Evolutionary conservation across 2,329 filamentous ascomycete species (phyloP).

Genomic region (Coniochaeta hoffmannii): DNA sequence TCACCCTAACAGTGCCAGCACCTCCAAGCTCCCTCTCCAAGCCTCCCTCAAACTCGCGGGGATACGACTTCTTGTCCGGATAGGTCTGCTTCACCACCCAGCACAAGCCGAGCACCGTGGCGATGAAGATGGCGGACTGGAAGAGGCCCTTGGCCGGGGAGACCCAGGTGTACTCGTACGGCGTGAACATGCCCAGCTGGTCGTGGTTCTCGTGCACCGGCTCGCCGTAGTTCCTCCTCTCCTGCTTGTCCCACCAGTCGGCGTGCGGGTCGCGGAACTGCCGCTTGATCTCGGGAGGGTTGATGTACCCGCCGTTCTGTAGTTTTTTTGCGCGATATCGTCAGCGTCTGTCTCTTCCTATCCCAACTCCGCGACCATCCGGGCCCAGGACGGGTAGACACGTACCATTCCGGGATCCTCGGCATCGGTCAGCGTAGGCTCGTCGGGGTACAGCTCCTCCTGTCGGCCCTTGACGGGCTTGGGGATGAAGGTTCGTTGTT

Average conservation of each 20-base stretch:
- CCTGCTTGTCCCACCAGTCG: constrained; percentile 97
- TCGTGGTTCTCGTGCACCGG: constrained; percentile 96
- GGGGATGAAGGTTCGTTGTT: constrained; percentile 52
- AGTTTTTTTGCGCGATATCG: constrained; percentile 16
- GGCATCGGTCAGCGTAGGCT: constrained; percentile 42
- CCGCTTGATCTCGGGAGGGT: constrained; percentile 74
- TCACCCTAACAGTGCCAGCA: constrained; percentile 55
- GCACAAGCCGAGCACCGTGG: constrained; percentile 53
- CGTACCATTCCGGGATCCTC: constrained; percentile 62
- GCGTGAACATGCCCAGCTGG: constrained; percentile 79
- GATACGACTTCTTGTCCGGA: constrained; percentile 62
- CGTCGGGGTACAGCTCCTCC: constrained; percentile 46
- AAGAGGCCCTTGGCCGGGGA: constrained; percentile 62
- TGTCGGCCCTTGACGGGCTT: constrained; percentile 34
- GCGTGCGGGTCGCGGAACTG: constrained; percentile 88
- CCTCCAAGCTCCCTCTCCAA: constrained; percentile 71
- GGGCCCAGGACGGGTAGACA: constrained; percentile 10
- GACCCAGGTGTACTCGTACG: constrained; percentile 81
- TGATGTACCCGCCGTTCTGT: constrained; percentile 84
- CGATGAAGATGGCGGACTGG: constrained; percentile 62
- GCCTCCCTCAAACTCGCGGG: constrained; percentile 65
- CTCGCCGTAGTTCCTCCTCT: constrained; percentile 94
- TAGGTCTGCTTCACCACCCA: constrained; percentile 63
- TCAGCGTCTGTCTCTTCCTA: constrained; percentile 13
- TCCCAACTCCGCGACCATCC: background rate